These are phyloP conservation scores for Fagus sylvatica DNA, from an alignment of 306 rosid species.

Conservation along the genomic window DNA sequence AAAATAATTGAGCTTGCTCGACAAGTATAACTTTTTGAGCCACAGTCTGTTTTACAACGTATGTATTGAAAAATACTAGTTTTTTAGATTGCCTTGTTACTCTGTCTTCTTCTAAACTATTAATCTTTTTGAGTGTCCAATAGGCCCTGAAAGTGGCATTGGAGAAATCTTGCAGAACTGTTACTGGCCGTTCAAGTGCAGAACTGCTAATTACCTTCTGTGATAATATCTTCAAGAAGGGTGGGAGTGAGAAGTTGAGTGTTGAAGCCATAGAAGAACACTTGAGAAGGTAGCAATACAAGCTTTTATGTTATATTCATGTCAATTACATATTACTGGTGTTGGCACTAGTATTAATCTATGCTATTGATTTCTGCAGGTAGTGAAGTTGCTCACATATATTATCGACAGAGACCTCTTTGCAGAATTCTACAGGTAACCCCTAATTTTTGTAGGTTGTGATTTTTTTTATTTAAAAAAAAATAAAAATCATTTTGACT, in stretches of 20 bases:
- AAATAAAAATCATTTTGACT: background rate
- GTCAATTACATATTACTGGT: conserved; percentile 7
- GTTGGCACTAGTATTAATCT: background rate
- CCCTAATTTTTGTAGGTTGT: background rate
- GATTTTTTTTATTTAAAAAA: background rate
- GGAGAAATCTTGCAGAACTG: conserved; percentile 72
- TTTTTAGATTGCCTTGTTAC: conserved; percentile 11
- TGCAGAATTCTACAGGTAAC: conserved; percentile 84
- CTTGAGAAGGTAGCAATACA: conserved; percentile 71
- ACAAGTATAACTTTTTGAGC: conserved; percentile 71
- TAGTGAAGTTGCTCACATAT: conserved; percentile 72
- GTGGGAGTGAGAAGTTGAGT: conserved; percentile 80
- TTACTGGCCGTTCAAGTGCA: conserved; percentile 77
- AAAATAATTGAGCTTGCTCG: conserved; percentile 77
- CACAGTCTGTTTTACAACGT: conserved; percentile 84
- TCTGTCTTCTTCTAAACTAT: background rate
- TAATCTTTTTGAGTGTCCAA: conserved; percentile 10
- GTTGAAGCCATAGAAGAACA: conserved; percentile 76
- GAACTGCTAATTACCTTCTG: conserved; percentile 78
- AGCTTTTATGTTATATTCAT: background rate
- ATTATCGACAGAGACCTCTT: conserved; percentile 86
- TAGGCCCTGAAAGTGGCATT: conserved; percentile 87
- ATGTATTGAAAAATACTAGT: conserved; percentile 28
- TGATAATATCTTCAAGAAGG: conserved; percentile 78
- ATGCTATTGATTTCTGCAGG: conserved; percentile 43